Base-by-base conservation (phyloP, 257 asterid genomes). In the Primulina tabacum region DNA sequence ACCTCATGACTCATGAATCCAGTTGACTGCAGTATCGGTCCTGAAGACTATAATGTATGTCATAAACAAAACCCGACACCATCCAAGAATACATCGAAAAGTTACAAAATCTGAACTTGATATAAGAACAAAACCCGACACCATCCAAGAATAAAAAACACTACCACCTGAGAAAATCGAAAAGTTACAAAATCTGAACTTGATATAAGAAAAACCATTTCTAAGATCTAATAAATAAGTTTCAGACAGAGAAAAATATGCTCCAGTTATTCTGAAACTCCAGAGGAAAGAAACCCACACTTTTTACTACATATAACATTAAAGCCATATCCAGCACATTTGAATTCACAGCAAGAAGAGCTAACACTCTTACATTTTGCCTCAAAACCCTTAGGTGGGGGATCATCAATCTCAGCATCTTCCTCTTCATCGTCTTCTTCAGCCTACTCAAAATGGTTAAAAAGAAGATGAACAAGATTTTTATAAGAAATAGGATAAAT, bases 331-430 rank as follows among this genome's bases (percentile, higher is more conserved):
- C 28, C 69, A 60, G 30, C 66, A 26, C 30, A 58, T 77, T 35
- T 38, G 50, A 8, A 10, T 10, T 38, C 10, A 38, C 21, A 65
- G 75, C 29, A 61, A 73, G 64, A 26, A 74, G 9, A 66, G 76
- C 28, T 47, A 65, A 17, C 20, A 38, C 28, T 60, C 89, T 70
- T 87, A 93, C 99, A 89, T 77, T 88, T 85, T 40, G 94, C 95
- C 67, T 77, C 89, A 75, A 86, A 72, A 55, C 95, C 92, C 75
- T 79, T 92, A 11, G 86, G 85, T 9, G 78, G 73, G 68, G 76
- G 47, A 65, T 82, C 92, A 73, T 88, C 90, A 2, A 40, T 40
- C 7, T 76, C 87, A 2, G 73, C 79, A 11, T 74, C 87, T 0
- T 74, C 85, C 24, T 73, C 84, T 7, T 85, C 85, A 14, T 78